Base-by-base conservation (phyloP, 73 alveolate genomes). In the Diophrys sp. region DNA sequence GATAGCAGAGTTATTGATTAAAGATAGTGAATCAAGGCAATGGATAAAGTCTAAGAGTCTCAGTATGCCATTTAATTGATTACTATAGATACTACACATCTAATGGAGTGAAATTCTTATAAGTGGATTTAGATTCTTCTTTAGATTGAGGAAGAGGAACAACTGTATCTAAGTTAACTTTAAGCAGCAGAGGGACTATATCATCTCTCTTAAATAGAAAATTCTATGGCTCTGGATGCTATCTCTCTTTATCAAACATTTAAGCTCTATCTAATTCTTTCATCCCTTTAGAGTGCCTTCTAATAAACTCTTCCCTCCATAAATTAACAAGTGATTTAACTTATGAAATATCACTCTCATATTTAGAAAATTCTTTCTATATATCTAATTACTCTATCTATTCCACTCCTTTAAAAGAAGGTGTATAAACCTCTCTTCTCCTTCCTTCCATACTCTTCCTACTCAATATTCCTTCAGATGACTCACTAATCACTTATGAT, bases 261-360 rank as follows among this genome's bases (percentile, higher is more conserved):
- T 18, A 1, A 5, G 31, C 75, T 27, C 75, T 82, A 26, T 82
- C 83, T 29, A 82, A 11, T 0, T 29, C 79, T n/a, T 68, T 77
- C n/a, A 82, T 25, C 11, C 54, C 54, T 67, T 24, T 71, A 29
- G 56, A 71, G 32, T 86, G 79, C 30, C 93, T 73, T 26, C 89
- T 29, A 1, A 80, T 30, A 62, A 79, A 86, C 74, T 86, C 93
- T 29, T 86, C 93, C 68, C 74, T 86, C 93, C 93, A 86, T 0
- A 85, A 69, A 54, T 71, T 85, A 23, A 79, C 78, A 29, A 85
- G 56, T 11, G 93, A 85, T 62, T 73, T 85, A 0, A 85, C 93
- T 31, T 79, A 66, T 73, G 71, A 67, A 23, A 85, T 85, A 67
- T 85, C 82, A 31, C 72, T 28, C 31, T 84, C 70, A 70, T 56